Evolutionary conservation across 2,329 filamentous ascomycete species (phyloP), one percentile per base, ranked within the genome.

Genomic region (Trichoderma koningii): DNA sequence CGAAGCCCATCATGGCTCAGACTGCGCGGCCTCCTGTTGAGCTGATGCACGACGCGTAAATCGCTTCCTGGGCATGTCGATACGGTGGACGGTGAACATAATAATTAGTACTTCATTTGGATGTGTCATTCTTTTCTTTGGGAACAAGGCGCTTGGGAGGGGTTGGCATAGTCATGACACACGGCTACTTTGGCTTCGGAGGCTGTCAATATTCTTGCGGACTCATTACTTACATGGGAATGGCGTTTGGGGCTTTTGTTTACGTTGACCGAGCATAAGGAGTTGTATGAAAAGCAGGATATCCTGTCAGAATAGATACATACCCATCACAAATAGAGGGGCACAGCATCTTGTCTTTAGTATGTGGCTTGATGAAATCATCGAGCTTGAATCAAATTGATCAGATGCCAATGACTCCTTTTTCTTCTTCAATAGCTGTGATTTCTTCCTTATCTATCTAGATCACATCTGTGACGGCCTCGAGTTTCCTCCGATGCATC

Each of bases 11-110:
- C 67, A 73, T 83, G 76, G 83, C 84, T 26, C 85, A 89, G 70
- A 90, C 88, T 3, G 69, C 83, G 2, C 80, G 87, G 56, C 88
- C 88, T 23, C 87, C 87, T 0, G 80, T 90, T 7, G 88, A 90
- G 79, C 77, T 89, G 68, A 89, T 89, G 83, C 74, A 80, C 57
- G 73, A 81, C 68, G 73, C 71, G 50, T 76, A 70, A 50, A 50
- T 14, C 17, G 6, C 7, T 21, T 30, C 7, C 17, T 21, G 48
- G 17, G 21, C 26, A 34, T 26, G 59, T 38, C 38, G 41, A 47
- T 51, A 52, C 23, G 57, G 44, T 28, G 56, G 44, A 50, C 3
- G 57, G 48, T 28, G 34, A 19, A 17, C 17, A 23, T 23, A 44
- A 6, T 23, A n/a, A 51, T 42, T 15, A 26, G 17, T 55, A 19